A percentile compares a stretch with the other conserved stretches of the same genome.
phyloP scores from a whole-genome alignment of 2,329 filamentous ascomycete species.

The Colletotrichum limetticola region DNA sequence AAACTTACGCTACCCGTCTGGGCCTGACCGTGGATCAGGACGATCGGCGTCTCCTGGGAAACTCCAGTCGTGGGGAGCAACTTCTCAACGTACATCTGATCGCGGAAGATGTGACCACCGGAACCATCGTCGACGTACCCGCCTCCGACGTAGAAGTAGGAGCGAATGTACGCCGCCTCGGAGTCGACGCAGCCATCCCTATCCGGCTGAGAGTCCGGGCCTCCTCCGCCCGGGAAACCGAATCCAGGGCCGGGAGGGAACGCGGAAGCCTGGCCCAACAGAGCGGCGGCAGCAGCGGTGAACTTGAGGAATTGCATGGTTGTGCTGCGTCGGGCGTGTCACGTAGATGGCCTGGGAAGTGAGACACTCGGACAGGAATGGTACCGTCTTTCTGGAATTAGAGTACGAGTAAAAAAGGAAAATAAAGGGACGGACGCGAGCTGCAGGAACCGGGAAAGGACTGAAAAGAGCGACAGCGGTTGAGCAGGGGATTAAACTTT shows the following conservation, averaged over 20 bases:
- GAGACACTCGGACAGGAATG: slow-evolving; percentile 1
- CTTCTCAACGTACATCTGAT: slow-evolving; percentile 66
- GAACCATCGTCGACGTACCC: slow-evolving; percentile 44
- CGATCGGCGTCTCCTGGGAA: slow-evolving; percentile 45
- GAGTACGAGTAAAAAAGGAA: not conserved
- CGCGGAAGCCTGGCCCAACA: slow-evolving; percentile 27
- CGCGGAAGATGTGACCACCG: slow-evolving; percentile 45
- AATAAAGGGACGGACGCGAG: slow-evolving; percentile 1
- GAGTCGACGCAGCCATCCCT: slow-evolving; percentile 1
- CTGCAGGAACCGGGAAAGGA: slow-evolving; percentile 10
- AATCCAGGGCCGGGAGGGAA: not conserved
- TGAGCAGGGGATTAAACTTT: slow-evolving; percentile 24
- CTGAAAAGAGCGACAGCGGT: slow-evolving; percentile 26
- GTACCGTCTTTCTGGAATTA: not conserved
- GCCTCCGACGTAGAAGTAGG: slow-evolving; percentile 51
- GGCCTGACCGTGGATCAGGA: slow-evolving; percentile 55
- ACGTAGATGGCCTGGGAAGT: not conserved
- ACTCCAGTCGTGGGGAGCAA: slow-evolving; percentile 47
- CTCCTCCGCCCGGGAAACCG: not conserved
- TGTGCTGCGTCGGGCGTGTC: slow-evolving; percentile 11
- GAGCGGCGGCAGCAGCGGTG: slow-evolving; percentile 16
- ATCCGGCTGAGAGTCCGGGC: not conserved
- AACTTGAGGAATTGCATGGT: slow-evolving; percentile 31
- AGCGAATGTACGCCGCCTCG: slow-evolving; percentile 39
- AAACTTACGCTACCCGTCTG: slow-evolving; percentile 51